A percentile compares a stretch with the other conserved stretches of the same genome.
Conservation (phyloP, 2,329 filamentous ascomycete species). For the Tolypocladium album region DNA sequence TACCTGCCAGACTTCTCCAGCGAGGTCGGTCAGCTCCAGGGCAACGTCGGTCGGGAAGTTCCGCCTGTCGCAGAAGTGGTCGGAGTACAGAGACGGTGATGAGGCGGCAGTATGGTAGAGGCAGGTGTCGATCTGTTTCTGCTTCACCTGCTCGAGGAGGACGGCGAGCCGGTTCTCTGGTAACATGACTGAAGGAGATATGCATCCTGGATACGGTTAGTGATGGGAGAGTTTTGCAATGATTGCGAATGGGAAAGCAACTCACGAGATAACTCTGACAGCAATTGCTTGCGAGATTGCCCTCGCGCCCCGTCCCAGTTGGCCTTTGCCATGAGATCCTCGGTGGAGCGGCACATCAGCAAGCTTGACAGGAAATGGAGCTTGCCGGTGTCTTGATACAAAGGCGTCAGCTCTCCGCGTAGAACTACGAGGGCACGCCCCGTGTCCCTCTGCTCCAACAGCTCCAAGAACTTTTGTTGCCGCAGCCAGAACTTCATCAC, state of each 20-base stretch:
- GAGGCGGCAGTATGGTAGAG: slow-evolving; percentile 75
- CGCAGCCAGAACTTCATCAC: slow-evolving; percentile 81
- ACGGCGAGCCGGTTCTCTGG: slow-evolving; percentile 80
- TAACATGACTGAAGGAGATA: slow-evolving; percentile 94
- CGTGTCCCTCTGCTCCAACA: slow-evolving; percentile 68
- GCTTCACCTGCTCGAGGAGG: slow-evolving; percentile 74
- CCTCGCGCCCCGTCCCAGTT: slow-evolving; percentile 77
- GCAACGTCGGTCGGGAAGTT: slow-evolving; percentile 68
- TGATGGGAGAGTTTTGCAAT: neutral
- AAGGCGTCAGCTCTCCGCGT: slow-evolving; percentile 74
- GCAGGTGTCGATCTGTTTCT: slow-evolving; percentile 71
- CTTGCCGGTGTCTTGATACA: slow-evolving; percentile 67
- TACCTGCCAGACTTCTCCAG: slow-evolving; percentile 83
- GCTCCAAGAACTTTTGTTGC: slow-evolving; percentile 90
- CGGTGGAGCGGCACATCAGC: slow-evolving; percentile 74
- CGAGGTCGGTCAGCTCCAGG: slow-evolving; percentile 60
- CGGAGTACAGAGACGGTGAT: slow-evolving; percentile 76
- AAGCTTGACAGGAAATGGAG: slow-evolving; percentile 79
- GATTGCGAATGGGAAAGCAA: neutral
- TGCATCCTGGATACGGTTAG: slow-evolving; percentile 50
- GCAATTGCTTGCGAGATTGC: slow-evolving; percentile 59
- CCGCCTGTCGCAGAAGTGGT: slow-evolving; percentile 72
- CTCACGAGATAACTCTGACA: slow-evolving; percentile 75
- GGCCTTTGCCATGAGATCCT: slow-evolving; percentile 66
- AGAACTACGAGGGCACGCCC: slow-evolving; percentile 70